Evolutionary conservation across 2,329 filamentous ascomycete genomes (phyloP).

Genomic region (Herpotrichia juniperi): DNA sequence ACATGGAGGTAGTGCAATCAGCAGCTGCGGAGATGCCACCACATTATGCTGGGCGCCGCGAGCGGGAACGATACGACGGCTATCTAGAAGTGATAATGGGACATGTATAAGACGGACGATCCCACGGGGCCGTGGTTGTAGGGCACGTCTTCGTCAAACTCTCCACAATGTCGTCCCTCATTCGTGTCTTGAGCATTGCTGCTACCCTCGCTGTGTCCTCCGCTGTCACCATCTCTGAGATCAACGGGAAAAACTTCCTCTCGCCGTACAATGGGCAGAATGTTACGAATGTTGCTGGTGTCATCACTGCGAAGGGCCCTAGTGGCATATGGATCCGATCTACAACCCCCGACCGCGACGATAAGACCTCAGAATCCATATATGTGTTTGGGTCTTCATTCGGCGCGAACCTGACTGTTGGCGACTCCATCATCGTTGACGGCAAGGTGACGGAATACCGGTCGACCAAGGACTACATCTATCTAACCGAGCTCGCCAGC

Average conservation of each 20-base stretch:
- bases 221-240: slow-evolving; percentile 46
- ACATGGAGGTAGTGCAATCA: background rate
- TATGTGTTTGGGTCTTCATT: slow-evolving; percentile 66
- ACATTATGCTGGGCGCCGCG: background rate
- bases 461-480: slow-evolving; percentile 62
- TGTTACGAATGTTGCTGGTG: slow-evolving; percentile 65
- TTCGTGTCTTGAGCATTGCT: background rate
- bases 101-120: background rate
- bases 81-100: too few relatives aligned
- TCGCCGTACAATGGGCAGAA: slow-evolving; percentile 64
- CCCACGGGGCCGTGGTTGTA: background rate
- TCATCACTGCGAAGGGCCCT: slow-evolving; percentile 68
- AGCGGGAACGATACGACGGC: background rate
- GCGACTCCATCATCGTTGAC: slow-evolving; percentile 66
- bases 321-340: slow-evolving; percentile 70
- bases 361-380: slow-evolving; percentile 67
- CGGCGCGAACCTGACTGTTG: slow-evolving; percentile 61
- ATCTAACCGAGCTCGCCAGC: slow-evolving; percentile 66
- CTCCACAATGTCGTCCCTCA: background rate
- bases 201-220: background rate
- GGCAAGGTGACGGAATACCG: slow-evolving; percentile 67
- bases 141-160: background rate
- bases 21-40: background rate
- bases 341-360: slow-evolving; percentile 60
- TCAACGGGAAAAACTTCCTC: slow-evolving; percentile 70